Base-by-base conservation (phyloP, 225 moss, liverwort and hornwort species). In the Polytrichum formosum region DNA sequence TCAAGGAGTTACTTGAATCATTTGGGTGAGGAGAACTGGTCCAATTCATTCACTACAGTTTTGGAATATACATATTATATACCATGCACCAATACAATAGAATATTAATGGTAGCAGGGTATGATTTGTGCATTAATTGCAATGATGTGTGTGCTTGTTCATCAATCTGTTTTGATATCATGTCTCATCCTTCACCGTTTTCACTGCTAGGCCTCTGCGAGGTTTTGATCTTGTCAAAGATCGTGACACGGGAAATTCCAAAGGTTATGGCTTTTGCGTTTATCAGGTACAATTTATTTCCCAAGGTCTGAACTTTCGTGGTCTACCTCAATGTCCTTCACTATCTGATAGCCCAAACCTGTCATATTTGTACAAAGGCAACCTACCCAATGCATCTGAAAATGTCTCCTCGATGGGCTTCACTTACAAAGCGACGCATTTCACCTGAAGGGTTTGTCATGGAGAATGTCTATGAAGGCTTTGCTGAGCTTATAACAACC, bases 181-280 rank as follows among this genome's bases (percentile, higher is more conserved):
- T 18, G 20, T 21, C 46, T 26, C 23, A 20, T 20, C 30, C 29
- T 67, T 10, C 18, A 67, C 31, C 5, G 46, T 23, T 31, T 67
- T 6, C 21, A 59, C 4, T 46, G 31, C 61, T 61, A 98, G 97
- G 53, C 98, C 94, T 53, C 72, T 98, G 77, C 90, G 98, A 63
- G 98, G 92, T 4, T 94, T 98, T 81, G 98, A 94, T 78, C 92
- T 98, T 74, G 98, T 98, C 5, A 94, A 98, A 70, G 94, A 94
- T 77, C 88, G 98, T 56, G 98, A 98, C 53, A 98, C 98, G 3
- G 98, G 98, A 31, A 98, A 98, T 64, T 98, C 98, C 2, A 98
- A 98, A 75, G 98, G 94, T 8, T 98, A 98, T 65, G 98, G 94
- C 54, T 98, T 98, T 76, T 98, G 94, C 75, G 94, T 98, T 67